Base-by-base conservation (phyloP, 176 grass and related monocot species). In the Cenchrus americanus region DNA sequence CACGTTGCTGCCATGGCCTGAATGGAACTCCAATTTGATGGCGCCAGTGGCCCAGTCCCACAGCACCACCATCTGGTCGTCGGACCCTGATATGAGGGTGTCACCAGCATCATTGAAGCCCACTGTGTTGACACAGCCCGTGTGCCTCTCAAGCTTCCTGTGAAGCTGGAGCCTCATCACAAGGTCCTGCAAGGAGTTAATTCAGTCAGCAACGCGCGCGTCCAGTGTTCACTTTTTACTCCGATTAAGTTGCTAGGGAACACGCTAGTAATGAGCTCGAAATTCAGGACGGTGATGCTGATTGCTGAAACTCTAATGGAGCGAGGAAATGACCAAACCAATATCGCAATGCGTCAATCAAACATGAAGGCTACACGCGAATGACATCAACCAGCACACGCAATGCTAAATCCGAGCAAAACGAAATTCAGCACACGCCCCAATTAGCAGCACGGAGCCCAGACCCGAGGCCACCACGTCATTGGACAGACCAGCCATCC, bases 111-210 rank as follows among this genome's bases (percentile, higher is more conserved):
- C 85, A 77, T 93, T 98, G 87, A 98, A 98, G 46, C 89, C 87
- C 80, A 98, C 87, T 0, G 91, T 90, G 73, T 98, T 98, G 71
- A 98, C 93, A 4, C 91, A 95, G 21, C 91, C 89, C 2, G 64
- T 69, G 77, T 98, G 96, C 74, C 53, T 87, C 26, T 98, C 40
- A 9, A 98, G 85, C 67, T 88, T 93, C 80, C 63, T 83, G 40
- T 93, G 72, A 26, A 93, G 82, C 80, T 87, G 34, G 13, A 95
- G 91, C 44, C 93, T 93, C 85, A 92, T 81, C 59, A 98, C 88
- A 58, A 98, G 91, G 68, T 92, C 91, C 96, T 98, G 87, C 41
- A 40, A 41, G 26, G 46, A 15, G 73, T 46, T 2, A 73, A 30
- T 51, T 71, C 18, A 62, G 72, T 81, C 48, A 83, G 50, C 64